These are phyloP conservation scores for Phytophthora macrochlamydospora DNA, from an alignment of 352 stramenopile genomes.

Conservation along the genomic window DNA sequence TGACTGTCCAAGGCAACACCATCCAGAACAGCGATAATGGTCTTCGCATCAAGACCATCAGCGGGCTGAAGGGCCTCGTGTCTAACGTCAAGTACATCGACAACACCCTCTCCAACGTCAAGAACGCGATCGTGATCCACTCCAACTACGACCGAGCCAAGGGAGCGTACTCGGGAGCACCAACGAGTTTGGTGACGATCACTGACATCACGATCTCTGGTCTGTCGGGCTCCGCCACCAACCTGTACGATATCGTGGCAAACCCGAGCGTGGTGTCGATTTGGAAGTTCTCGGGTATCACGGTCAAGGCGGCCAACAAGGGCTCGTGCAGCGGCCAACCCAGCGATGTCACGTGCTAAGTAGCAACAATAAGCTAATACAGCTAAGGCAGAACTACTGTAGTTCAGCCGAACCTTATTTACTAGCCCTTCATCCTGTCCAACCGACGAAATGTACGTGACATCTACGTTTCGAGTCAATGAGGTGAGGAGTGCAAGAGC, in stretches of 20 bases:
- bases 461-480: no score
- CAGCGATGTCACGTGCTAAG: conserved; percentile 7
- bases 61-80: conserved; percentile 23
- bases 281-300: conserved; percentile 29
- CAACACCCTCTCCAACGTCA: conserved; percentile 5
- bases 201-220: conserved; percentile 11
- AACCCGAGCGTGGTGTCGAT: conserved; percentile 29
- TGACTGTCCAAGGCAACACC: conserved; percentile 33
- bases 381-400: no score
- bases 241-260: conserved; percentile 32
- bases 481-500: no score
- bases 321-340: conserved; percentile 20
- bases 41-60: conserved; percentile 45
- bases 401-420: no score
- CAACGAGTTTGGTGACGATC: conserved; percentile 11
- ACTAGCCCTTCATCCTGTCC: no score
- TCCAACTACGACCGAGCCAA: conserved; percentile 7
- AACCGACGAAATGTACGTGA: no score
- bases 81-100: conserved; percentile 13
- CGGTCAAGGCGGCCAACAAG: conserved; percentile 14
- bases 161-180: conserved; percentile 5
- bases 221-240: conserved; percentile 21
- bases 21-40: conserved; percentile 39
- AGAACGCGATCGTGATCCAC: conserved; percentile 8
- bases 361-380: no score